Percentiles rank a stretch among this genome's conserved stretches.
Evolutionary conservation across 371 early-diverging fungal species (phyloP).

Genomic region (Apophysomyces sp.): DNA sequence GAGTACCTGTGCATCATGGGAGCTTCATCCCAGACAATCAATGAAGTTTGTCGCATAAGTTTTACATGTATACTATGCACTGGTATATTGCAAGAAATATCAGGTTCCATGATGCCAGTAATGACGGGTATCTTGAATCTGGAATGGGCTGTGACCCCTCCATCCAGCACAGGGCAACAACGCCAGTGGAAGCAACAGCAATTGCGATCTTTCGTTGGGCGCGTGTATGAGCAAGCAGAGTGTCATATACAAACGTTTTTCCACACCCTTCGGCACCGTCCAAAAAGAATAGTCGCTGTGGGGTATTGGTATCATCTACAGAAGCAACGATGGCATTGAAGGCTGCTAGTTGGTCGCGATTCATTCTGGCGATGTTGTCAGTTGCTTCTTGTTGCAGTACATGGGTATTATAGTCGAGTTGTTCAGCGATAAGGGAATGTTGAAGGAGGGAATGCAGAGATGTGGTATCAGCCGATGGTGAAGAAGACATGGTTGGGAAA

Average conservation of each 20-base stretch:
- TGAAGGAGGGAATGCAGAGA: background rate
- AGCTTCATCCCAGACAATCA: constrained; percentile 20
- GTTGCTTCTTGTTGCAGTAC: background rate
- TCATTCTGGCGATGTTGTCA: background rate
- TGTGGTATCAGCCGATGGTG: background rate
- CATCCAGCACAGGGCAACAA: constrained; percentile 1
- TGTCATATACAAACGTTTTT: constrained; percentile 19
- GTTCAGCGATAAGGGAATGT: background rate
- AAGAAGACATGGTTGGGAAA: background rate
- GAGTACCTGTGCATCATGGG: constrained; percentile 5
- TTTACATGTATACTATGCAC: background rate
- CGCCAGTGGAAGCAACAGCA: constrained; percentile 14
- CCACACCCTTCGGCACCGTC: constrained; percentile 15
- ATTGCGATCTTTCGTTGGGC: constrained; percentile 6
- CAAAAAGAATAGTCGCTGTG: constrained; percentile 12
- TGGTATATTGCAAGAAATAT: background rate
- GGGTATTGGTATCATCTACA: background rate
- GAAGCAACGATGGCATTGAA: constrained; percentile 8
- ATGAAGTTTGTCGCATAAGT: background rate
- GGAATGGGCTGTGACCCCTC: constrained; percentile 11
- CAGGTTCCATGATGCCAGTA: background rate
- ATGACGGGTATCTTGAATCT: background rate
- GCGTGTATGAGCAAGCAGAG: constrained; percentile 10
- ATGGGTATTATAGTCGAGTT: background rate
- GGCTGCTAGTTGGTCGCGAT: background rate